Base-by-base conservation (phyloP, 495 filamentous ascomycete genomes). In the Diplogelasinospora grovesii region DNA sequence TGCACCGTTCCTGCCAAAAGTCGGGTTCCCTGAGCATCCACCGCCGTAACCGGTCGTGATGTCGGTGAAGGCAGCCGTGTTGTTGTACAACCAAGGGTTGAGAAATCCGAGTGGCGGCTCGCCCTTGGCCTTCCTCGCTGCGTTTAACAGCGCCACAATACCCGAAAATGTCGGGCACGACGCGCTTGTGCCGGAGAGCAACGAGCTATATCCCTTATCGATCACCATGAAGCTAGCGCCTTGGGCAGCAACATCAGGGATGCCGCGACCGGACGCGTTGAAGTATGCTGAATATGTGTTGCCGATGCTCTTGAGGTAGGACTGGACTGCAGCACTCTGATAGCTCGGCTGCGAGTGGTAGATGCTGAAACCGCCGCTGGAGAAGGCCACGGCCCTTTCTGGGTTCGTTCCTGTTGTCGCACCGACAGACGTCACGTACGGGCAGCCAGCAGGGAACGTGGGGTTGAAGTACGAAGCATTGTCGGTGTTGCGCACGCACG, bases 371-470 rank as follows among this genome's bases (percentile, higher is more conserved):
- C 84, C 84, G 13, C 76, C 73, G 19, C 77, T 44, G 3, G 57
- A 63, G 46, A 56, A 60, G 52, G 71, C 70, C 22, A 60, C 73
- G 14, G 74, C 83, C 4, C 62, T 48, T 50, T 88, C 85, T 9
- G 85, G 83, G 4, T 64, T 54, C 9, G 71, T 70, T 36, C 71
- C 54, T 39, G 64, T 64, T 1, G 82, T 87, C 3, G 77, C 83
- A 5, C 85, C 85, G 16, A 90, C 82, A 0, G 82, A 65, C 3
- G 85, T 89, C 3, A 87, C 78, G 58, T 75, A 89, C 1, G 85
- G 84, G 54, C 85, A 89, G 16, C 73, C 63, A 3, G 49, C 59
- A 0, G 59, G 59, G 43, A 57, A 62, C 5, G 48, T 57, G 8
- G 85, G 77, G 1, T 80, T 70, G 61, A 90, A 89, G 33, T 73